Conservation (phyloP, 495 filamentous ascomycete species). For the Friedmanniomyces endolithicus region DNA sequence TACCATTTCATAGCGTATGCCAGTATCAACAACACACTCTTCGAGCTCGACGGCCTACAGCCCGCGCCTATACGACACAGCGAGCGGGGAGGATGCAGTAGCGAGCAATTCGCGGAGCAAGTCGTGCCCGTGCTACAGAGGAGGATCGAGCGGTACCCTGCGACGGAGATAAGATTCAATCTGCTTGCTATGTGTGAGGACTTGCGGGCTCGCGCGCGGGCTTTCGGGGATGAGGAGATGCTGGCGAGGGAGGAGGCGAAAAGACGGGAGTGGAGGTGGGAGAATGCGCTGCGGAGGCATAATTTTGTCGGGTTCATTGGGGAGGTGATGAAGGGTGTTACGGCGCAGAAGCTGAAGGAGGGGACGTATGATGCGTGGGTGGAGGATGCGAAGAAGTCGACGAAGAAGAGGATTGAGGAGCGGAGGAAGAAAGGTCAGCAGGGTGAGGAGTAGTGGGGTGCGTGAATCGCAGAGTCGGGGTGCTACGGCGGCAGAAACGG, state of each 20-base stretch:
- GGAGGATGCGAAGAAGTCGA: slow-evolving; percentile 62
- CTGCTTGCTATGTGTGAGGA: slow-evolving; percentile 85
- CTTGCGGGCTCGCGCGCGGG: slow-evolving; percentile 56
- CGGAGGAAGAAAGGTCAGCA: slow-evolving; percentile 31
- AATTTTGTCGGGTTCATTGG: slow-evolving; percentile 96
- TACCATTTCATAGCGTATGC: slow-evolving; percentile 99
- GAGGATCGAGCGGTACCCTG: slow-evolving; percentile 74
- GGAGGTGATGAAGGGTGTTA: slow-evolving; percentile 79
- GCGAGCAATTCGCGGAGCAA: slow-evolving; percentile 59
- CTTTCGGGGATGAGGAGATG: slow-evolving; percentile 71
- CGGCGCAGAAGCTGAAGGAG: slow-evolving; percentile 51
- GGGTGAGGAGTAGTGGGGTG: slow-evolving; percentile 26
- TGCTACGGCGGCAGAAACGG: background rate
- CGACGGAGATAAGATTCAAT: slow-evolving; percentile 86
- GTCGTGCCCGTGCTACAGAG: slow-evolving; percentile 78
- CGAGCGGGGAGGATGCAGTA: slow-evolving; percentile 37
- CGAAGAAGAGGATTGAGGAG: slow-evolving; percentile 74
- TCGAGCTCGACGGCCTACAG: slow-evolving; percentile 92
- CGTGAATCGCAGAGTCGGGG: background rate
- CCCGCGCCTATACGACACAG: slow-evolving; percentile 86
- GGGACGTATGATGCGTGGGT: slow-evolving; percentile 65
- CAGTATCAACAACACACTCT: slow-evolving; percentile 61
- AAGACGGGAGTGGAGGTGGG: slow-evolving; percentile 79
- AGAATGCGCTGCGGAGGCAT: slow-evolving; percentile 83
- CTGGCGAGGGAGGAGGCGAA: slow-evolving; percentile 73